phyloP scores from a whole-genome alignment of 352 stramenopile genomes.

The Phytophthora pluvialis region DNA sequence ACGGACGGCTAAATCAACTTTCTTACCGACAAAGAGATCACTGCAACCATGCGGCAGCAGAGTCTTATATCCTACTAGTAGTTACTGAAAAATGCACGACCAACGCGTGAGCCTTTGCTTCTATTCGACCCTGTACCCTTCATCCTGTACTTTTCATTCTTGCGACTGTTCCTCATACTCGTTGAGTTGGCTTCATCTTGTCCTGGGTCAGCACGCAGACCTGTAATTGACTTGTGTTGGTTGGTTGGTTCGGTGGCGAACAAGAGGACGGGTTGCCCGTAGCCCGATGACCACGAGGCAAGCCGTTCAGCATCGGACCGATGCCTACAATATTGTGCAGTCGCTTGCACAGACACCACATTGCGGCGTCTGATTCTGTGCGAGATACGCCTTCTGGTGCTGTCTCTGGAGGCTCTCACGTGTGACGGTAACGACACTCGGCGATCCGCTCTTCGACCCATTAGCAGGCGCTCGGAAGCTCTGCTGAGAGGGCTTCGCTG shows the following conservation, averaged over 20 bases:
- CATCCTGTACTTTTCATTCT: slow-evolving; percentile 16
- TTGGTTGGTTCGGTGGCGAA: slow-evolving; percentile 19
- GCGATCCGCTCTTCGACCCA: slow-evolving; percentile 39
- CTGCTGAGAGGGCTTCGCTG: slow-evolving; percentile 87
- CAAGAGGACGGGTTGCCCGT: slow-evolving; percentile 7
- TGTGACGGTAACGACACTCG: slow-evolving; percentile 69
- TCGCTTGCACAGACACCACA: slow-evolving; percentile 60
- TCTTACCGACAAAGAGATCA: slow-evolving; percentile 7
- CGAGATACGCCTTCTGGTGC: slow-evolving; percentile 83
- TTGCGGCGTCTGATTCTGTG: slow-evolving; percentile 70
- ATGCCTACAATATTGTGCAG: slow-evolving; percentile 69
- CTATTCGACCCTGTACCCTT: slow-evolving; percentile 38
- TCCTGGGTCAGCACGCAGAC: slow-evolving; percentile 25
- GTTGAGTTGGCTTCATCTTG: slow-evolving; percentile 18
- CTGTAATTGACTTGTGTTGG: slow-evolving; percentile 21
- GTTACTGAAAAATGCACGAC: slow-evolving; percentile 25
- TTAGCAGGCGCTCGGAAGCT: slow-evolving; percentile 60
- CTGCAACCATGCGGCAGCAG: slow-evolving; percentile 1
- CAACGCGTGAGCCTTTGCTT: slow-evolving; percentile 33
- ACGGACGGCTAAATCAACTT: not conserved
- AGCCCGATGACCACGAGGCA: slow-evolving; percentile 36
- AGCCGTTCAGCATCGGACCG: slow-evolving; percentile 11
- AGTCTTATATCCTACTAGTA: slow-evolving; percentile 14
- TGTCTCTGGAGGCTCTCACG: slow-evolving; percentile 85
- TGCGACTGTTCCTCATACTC: slow-evolving; percentile 19